phyloP scores from a whole-genome alignment of 257 asterid species.

The Solanum pimpinellifolium region DNA sequence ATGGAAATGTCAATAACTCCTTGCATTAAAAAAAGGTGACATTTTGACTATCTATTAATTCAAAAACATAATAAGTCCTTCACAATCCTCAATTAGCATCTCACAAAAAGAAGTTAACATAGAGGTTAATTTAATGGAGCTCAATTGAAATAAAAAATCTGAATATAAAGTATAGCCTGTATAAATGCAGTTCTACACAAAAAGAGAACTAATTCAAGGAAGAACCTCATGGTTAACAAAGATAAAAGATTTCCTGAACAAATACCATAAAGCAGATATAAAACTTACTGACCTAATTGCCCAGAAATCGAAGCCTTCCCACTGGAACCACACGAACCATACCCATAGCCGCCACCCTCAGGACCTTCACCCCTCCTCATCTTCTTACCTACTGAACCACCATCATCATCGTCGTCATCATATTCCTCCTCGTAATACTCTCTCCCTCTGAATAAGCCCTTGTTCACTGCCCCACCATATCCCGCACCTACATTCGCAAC shows the following conservation, averaged over 20 bases:
- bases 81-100: neutral
- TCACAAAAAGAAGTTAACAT: neutral
- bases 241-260: neutral
- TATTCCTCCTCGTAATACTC: constrained; percentile 66
- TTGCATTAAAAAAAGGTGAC: neutral
- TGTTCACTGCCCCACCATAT: constrained; percentile 39
- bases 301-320: constrained; percentile 36
- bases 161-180: neutral
- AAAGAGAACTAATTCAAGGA: neutral
- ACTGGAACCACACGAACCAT: constrained; percentile 40
- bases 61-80: neutral
- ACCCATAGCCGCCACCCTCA: constrained; percentile 54
- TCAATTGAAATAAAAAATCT: neutral
- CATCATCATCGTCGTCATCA: constrained; percentile 49
- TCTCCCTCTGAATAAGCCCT: constrained; percentile 40
- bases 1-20: neutral
- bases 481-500: constrained; percentile 2
- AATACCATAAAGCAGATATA: neutral
- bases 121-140: neutral
- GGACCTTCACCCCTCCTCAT: constrained; percentile 38
- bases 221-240: neutral
- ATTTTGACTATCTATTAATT: neutral
- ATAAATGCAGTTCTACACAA: neutral
- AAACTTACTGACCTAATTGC: neutral
- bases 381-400: constrained; percentile 37